These are phyloP conservation scores for Mycena galopus DNA, from an alignment of 768 basidiomycete species.

Conservation along the genomic window DNA sequence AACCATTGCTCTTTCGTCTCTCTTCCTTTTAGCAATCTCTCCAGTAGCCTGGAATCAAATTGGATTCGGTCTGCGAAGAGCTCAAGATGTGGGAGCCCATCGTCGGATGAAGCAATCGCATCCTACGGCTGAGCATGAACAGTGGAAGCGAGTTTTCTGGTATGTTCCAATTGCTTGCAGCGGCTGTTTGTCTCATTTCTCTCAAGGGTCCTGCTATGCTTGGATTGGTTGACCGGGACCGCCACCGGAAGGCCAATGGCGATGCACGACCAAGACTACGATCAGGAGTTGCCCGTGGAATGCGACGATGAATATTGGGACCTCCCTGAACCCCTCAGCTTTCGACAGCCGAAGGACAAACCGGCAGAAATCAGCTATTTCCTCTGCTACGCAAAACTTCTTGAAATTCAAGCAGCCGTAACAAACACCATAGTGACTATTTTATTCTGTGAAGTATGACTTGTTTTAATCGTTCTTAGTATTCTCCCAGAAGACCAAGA, in stretches of 20 bases:
- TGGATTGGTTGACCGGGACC: slow-evolving; percentile 65
- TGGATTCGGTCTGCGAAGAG: slow-evolving; percentile 76
- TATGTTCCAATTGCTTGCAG: slow-evolving; percentile 27
- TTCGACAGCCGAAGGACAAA: slow-evolving; percentile 72
- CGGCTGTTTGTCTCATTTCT: neutral
- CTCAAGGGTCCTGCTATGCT: slow-evolving; percentile 61
- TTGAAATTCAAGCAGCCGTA: slow-evolving; percentile 71
- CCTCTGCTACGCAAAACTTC: slow-evolving; percentile 66
- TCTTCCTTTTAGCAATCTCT: slow-evolving; percentile 60
- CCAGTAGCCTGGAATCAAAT: slow-evolving; percentile 75
- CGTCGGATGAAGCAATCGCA: slow-evolving; percentile 51
- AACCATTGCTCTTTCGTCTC: slow-evolving; percentile 43
- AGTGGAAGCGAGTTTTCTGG: slow-evolving; percentile 84
- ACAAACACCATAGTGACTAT: slow-evolving; percentile 68
- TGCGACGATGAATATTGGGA: slow-evolving; percentile 84
- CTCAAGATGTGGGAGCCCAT: slow-evolving; percentile 85
- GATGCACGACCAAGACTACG: slow-evolving; percentile 82
- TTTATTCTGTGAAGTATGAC: neutral
- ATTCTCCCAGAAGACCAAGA: slow-evolving; percentile 78
- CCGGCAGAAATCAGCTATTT: slow-evolving; percentile 71
- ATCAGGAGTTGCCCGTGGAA: slow-evolving; percentile 73
- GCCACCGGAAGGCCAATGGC: slow-evolving; percentile 77
- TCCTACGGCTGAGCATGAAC: slow-evolving; percentile 71
- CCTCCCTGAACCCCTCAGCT: slow-evolving; percentile 67
- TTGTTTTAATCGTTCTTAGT: slow-evolving; percentile 55